Evolutionary conservation across 2,329 filamentous ascomycete species (phyloP).

Genomic region (Fusarium praegraminearum): DNA sequence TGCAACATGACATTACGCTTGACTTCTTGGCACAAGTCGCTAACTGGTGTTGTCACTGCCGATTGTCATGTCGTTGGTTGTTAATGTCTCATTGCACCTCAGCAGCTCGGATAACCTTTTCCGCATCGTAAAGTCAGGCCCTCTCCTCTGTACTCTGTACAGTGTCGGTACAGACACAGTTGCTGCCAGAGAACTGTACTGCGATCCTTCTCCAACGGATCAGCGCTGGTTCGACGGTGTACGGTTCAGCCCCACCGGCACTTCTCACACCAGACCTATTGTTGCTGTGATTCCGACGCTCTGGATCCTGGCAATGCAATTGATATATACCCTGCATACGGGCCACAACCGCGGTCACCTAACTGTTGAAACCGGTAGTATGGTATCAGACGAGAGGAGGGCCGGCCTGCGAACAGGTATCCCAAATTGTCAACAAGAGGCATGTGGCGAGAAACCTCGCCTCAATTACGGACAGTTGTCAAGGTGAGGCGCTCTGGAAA

Average conservation of each 20-base stretch:
- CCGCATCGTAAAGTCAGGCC: conserved; percentile 9
- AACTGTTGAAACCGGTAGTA: conserved; percentile 21
- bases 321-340: conserved; percentile 13
- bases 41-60: conserved; percentile 14
- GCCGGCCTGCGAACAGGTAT: conserved; percentile 25
- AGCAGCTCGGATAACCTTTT: conserved; percentile 34
- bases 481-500: conserved; percentile 19
- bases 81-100: conserved; percentile 14
- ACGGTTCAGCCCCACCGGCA: conserved; percentile 34
- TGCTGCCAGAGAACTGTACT: neutral
- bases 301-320: conserved; percentile 8
- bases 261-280: conserved; percentile 34
- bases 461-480: neutral
- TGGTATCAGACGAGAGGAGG: conserved; percentile 18
- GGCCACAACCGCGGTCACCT: conserved; percentile 14
- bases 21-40: conserved; percentile 23
- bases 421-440: conserved; percentile 22
- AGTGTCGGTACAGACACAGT: neutral
- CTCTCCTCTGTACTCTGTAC: neutral
- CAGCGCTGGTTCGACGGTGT: conserved; percentile 27
- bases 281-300: conserved; percentile 34
- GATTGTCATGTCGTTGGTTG: conserved; percentile 16
- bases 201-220: conserved; percentile 8
- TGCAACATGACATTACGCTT: conserved; percentile 16
- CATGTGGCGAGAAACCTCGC: conserved; percentile 8